These are phyloP conservation scores for Isoetes taiwanensis DNA, from an alignment of 75 land plant species.

Conservation along the genomic window DNA sequence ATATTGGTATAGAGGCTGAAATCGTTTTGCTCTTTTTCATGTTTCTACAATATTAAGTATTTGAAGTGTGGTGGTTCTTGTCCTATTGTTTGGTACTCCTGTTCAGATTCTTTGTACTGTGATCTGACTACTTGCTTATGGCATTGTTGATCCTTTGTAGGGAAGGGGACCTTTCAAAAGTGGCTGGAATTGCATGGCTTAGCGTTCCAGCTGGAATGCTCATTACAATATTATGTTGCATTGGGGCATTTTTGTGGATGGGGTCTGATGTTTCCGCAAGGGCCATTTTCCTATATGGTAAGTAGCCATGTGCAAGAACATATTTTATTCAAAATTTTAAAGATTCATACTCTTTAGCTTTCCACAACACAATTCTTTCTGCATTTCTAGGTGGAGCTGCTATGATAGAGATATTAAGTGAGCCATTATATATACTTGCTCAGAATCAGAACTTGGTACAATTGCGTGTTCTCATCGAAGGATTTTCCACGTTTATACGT, in stretches of 20 bases:
- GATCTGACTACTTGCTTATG: too few species aligned
- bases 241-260: constrained; percentile 49
- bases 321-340: too few species aligned
- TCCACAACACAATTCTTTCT: too few species aligned
- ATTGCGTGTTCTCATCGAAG: constrained; percentile 59
- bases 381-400: constrained; percentile 80
- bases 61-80: not conserved
- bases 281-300: constrained; percentile 68
- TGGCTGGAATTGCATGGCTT: constrained; percentile 61
- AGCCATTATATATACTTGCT: constrained; percentile 78
- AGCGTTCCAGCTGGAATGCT: constrained; percentile 61
- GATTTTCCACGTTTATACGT: constrained; percentile 59
- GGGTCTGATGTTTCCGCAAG: constrained; percentile 49
- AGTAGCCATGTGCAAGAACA: too few species aligned
- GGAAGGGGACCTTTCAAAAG: constrained; percentile 1
- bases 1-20: not conserved
- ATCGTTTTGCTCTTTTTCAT: not conserved
- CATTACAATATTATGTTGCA: constrained; percentile 37
- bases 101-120: too few species aligned
- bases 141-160: too few species aligned
- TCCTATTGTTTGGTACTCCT: not conserved
- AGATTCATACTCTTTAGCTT: too few species aligned
- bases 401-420: constrained; percentile 68
- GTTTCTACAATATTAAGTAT: not conserved
- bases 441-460: constrained; percentile 63